phyloP scores from a whole-genome alignment of 805 yeast genomes.

The Teunomyces tritomae region DNA sequence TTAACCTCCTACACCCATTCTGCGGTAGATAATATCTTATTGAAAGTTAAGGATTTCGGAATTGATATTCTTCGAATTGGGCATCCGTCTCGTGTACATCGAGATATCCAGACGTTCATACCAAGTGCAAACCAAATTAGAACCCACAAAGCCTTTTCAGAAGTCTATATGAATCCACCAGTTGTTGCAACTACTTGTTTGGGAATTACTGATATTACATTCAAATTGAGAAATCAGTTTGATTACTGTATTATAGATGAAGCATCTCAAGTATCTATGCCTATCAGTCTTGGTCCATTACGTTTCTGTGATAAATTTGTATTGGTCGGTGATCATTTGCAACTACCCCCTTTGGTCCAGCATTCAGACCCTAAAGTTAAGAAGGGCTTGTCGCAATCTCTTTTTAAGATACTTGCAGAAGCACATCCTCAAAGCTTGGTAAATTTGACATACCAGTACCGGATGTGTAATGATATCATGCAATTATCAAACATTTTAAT shows the following conservation, averaged over 20 bases:
- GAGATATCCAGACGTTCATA: slow-evolving; percentile 52
- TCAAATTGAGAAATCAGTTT: slow-evolving; percentile 54
- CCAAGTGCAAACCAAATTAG: slow-evolving; percentile 37
- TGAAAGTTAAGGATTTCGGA: slow-evolving; percentile 52
- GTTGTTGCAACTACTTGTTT: slow-evolving; percentile 90
- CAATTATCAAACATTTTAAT: slow-evolving; percentile 73
- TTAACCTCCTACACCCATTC: slow-evolving; percentile 90
- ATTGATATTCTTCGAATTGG: slow-evolving; percentile 68
- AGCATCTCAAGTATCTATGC: slow-evolving; percentile 93
- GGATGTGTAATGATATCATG: slow-evolving; percentile 93
- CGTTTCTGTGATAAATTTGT: slow-evolving; percentile 74
- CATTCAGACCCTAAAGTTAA: slow-evolving; percentile 59
- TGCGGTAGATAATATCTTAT: slow-evolving; percentile 89
- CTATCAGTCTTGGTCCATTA: slow-evolving; percentile 86
- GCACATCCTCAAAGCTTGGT: slow-evolving; percentile 71
- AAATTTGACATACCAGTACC: slow-evolving; percentile 76
- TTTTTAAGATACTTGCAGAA: slow-evolving; percentile 74
- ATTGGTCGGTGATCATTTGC: slow-evolving; percentile 95
- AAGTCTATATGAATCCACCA: slow-evolving; percentile 51
- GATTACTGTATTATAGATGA: slow-evolving; percentile 96
- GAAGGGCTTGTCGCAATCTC: slow-evolving; percentile 64
- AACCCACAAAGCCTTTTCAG: slow-evolving; percentile 45
- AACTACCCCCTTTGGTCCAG: slow-evolving; percentile 83
- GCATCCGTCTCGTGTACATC: slow-evolving; percentile 54
- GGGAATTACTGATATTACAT: slow-evolving; percentile 64